These are phyloP conservation scores for Neurospora crassa DNA, from an alignment of 2,329 filamentous ascomycete species.

Conservation along the genomic window DNA sequence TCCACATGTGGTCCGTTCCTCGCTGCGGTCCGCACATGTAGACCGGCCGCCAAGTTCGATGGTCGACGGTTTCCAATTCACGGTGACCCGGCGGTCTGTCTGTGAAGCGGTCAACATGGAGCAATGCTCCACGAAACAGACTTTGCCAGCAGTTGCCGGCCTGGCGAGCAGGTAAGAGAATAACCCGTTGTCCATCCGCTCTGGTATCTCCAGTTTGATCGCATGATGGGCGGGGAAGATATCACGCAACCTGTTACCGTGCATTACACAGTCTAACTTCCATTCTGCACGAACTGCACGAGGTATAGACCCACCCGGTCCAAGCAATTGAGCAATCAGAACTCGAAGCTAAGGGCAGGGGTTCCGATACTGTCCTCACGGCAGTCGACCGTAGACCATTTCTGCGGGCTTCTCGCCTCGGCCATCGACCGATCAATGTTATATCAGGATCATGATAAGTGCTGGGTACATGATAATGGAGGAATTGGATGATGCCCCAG, in stretches of 20 bases:
- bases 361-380: background rate
- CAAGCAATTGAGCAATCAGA: background rate
- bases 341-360: background rate
- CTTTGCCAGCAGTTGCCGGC: background rate
- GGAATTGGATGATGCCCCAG: background rate
- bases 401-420: background rate
- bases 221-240: background rate
- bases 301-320: background rate
- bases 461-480: constrained; percentile 7
- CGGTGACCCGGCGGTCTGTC: background rate
- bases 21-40: background rate
- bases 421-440: background rate
- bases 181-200: background rate
- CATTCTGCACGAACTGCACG: background rate
- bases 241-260: background rate
- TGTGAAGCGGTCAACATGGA: background rate
- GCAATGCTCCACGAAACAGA: background rate
- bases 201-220: background rate
- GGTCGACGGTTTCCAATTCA: background rate
- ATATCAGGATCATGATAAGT: constrained; percentile 9
- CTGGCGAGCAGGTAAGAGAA: background rate
- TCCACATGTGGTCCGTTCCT: background rate
- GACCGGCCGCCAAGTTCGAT: background rate
- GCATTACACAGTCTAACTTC: background rate
- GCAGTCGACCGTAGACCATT: background rate